These are phyloP conservation scores for Immersiella caudata DNA, from an alignment of 495 filamentous ascomycete genomes.

Conservation along the genomic window DNA sequence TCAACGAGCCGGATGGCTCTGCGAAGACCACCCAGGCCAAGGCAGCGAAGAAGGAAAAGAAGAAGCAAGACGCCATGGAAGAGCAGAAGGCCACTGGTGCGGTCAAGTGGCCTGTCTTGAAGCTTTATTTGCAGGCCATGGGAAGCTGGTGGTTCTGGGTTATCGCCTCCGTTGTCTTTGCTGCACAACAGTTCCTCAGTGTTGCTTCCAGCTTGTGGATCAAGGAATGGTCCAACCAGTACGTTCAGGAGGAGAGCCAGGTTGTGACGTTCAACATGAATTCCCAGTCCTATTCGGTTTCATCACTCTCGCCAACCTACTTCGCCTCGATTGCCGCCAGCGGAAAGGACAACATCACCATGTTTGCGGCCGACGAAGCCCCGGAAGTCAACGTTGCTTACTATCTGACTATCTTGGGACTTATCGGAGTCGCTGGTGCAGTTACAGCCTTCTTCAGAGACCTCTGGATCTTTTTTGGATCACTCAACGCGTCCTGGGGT, in stretches of 20 bases:
- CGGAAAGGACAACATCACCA: constrained; percentile 32
- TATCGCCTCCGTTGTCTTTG: constrained; percentile 71
- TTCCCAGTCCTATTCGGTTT: constrained; percentile 39
- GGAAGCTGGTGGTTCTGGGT: constrained; percentile 95
- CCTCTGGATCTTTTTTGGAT: constrained; percentile 87
- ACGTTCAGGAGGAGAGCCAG: constrained; percentile 42
- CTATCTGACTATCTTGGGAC: constrained; percentile 81
- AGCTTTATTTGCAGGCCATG: constrained; percentile 85
- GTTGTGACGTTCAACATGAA: constrained; percentile 38
- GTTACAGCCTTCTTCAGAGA: constrained; percentile 77
- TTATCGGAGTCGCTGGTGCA: constrained; percentile 75
- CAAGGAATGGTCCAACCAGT: constrained; percentile 75
- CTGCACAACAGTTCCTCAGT: constrained; percentile 75
- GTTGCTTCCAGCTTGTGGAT: constrained; percentile 94
- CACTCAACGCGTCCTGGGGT: constrained; percentile 81
- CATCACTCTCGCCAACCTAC: constrained; percentile 37
- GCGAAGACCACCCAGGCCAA: constrained; percentile 37
- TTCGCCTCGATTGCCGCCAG: constrained; percentile 42
- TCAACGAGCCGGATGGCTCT: constrained; percentile 46
- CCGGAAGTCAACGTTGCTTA: constrained; percentile 75
- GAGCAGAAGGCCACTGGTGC: constrained; percentile 82
- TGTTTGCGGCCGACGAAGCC: constrained; percentile 26
- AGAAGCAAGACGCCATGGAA: constrained; percentile 56
- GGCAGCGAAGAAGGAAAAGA: constrained; percentile 48
- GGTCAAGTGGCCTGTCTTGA: constrained; percentile 82